Conservation (phyloP, 768 basidiomycete genomes). For the Pulveroboletus ravenelii region DNA sequence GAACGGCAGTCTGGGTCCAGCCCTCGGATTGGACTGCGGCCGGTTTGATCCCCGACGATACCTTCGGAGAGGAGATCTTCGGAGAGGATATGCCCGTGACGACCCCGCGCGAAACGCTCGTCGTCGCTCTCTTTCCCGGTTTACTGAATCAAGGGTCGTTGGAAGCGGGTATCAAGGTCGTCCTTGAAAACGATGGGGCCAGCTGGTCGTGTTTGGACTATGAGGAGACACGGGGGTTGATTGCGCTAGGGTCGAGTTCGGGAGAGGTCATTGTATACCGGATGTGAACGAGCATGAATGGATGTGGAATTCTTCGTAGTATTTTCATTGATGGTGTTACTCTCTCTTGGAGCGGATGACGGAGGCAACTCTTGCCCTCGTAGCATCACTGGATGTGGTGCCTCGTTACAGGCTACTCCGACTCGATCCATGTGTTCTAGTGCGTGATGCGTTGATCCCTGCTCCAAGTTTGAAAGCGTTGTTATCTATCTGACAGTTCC, state of each 20-base stretch:
- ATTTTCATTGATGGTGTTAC: not conserved
- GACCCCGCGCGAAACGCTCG: conserved; percentile 37
- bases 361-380: not conserved
- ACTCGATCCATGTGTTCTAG: not conserved
- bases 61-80: conserved; percentile 10
- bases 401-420: not conserved
- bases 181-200: conserved; percentile 30
- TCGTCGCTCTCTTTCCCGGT: conserved; percentile 50
- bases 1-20: conserved; percentile 61
- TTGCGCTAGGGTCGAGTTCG: conserved; percentile 48
- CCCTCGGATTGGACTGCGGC: conserved; percentile 43
- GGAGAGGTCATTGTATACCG: conserved; percentile 41
- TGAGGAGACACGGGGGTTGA: conserved; percentile 50
- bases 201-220: conserved; percentile 59
- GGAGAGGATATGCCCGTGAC: conserved; percentile 13
- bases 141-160: conserved; percentile 12
- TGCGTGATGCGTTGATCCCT: conserved; percentile 2
- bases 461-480: not conserved
- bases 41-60: conserved; percentile 33
- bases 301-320: not conserved
- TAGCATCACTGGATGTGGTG: too few relatives aligned
- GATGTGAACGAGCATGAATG: conserved; percentile 11
- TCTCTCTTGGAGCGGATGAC: not conserved
- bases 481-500: not conserved
- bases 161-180: conserved; percentile 26